A percentile compares a stretch with the other conserved stretches of the same genome.
Evolutionary conservation across 805 yeast genomes (phyloP).

Genomic region (Ogataea salicorniae): DNA sequence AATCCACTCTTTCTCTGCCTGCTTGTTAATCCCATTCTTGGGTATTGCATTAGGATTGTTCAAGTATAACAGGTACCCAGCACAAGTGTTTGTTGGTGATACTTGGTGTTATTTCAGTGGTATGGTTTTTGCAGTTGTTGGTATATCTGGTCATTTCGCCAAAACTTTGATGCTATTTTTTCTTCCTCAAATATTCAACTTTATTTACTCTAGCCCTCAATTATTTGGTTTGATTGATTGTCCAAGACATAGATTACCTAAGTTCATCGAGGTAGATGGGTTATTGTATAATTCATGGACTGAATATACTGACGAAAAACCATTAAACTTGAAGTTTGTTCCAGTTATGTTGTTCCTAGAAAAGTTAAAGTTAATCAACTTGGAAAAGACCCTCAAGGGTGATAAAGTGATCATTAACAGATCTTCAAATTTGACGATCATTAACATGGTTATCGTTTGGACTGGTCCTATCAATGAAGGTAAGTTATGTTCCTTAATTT

Average conservation of each 20-base stretch:
- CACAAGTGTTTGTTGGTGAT: slow-evolving; percentile 93
- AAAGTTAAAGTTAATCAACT: slow-evolving; percentile 43
- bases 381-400: slow-evolving; percentile 23
- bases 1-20: slow-evolving; percentile 76
- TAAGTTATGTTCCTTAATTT: slow-evolving; percentile 52
- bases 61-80: slow-evolving; percentile 84
- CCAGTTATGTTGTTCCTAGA: slow-evolving; percentile 43
- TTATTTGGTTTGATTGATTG: slow-evolving; percentile 82
- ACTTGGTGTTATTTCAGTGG: slow-evolving; percentile 98
- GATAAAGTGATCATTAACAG: slow-evolving; percentile 26
- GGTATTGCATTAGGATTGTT: slow-evolving; percentile 79
- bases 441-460: slow-evolving; percentile 78
- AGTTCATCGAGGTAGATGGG: slow-evolving; percentile 61
- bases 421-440: slow-evolving; percentile 81
- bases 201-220: slow-evolving; percentile 89
- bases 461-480: slow-evolving; percentile 90
- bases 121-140: slow-evolving; percentile 97
- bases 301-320: slow-evolving; percentile 32
- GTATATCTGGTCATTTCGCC: slow-evolving; percentile 93
- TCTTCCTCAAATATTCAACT: slow-evolving; percentile 87
- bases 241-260: slow-evolving; percentile 93
- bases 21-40: slow-evolving; percentile 76
- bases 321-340: slow-evolving; percentile 24
- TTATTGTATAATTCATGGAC: slow-evolving; percentile 70
- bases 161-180: slow-evolving; percentile 84